Conservation (phyloP, 2,329 filamentous ascomycete genomes). For the Fusarium sp. region DNA sequence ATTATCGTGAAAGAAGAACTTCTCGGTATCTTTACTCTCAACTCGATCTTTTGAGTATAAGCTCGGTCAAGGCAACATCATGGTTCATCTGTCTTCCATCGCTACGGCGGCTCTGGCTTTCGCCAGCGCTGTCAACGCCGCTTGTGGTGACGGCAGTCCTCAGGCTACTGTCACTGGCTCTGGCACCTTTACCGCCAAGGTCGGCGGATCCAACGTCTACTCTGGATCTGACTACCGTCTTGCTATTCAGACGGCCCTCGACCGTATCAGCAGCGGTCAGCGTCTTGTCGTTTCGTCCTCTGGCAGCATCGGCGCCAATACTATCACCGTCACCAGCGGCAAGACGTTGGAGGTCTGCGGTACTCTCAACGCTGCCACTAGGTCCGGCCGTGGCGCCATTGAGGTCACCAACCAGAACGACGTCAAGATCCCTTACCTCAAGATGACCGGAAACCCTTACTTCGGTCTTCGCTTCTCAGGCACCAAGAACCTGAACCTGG, state of each 20-base stretch:
- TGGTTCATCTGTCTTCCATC: conserved; percentile 51
- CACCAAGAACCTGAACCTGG: conserved; percentile 59
- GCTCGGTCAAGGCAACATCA: conserved; percentile 27
- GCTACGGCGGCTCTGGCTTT: conserved; percentile 58
- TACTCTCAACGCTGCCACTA: conserved; percentile 61
- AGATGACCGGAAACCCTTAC: conserved; percentile 68
- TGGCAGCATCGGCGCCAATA: conserved; percentile 66
- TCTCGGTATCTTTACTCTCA: background rate
- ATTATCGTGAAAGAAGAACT: background rate
- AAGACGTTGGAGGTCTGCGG: conserved; percentile 71
- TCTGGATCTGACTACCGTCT: conserved; percentile 64
- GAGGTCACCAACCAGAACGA: conserved; percentile 61
- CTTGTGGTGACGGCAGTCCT: conserved; percentile 62
- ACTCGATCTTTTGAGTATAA: background rate
- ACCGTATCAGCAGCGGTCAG: conserved; percentile 63
- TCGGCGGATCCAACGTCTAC: conserved; percentile 61
- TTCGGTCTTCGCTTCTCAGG: conserved; percentile 69
- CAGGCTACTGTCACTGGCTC: conserved; percentile 62
- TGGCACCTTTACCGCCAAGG: conserved; percentile 59
- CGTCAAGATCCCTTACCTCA: conserved; percentile 67
- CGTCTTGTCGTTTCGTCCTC: conserved; percentile 66
- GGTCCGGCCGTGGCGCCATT: conserved; percentile 63
- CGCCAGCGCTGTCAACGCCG: conserved; percentile 52
- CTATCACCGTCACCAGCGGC: conserved; percentile 63
- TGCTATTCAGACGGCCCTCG: conserved; percentile 67